A percentile compares a stretch with the other conserved stretches of the same genome.
Conservation (phyloP, 805 yeast species). For the Candida quercuum region DNA sequence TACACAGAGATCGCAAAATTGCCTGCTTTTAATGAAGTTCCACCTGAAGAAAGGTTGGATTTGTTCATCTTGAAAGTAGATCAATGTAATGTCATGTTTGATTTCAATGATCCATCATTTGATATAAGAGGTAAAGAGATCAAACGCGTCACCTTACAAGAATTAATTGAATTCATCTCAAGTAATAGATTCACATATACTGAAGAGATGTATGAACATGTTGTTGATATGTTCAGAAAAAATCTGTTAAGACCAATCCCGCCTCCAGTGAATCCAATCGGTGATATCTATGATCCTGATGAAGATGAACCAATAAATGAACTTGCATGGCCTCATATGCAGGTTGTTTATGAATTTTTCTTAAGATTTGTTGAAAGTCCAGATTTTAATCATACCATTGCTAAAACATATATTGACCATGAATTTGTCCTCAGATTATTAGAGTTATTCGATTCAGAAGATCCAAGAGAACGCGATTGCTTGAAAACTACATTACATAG, state of each 20-base stretch:
- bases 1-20: slow-evolving; percentile 64
- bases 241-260: slow-evolving; percentile 95
- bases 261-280: slow-evolving; percentile 96
- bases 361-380: slow-evolving; percentile 89
- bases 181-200: slow-evolving; percentile 80
- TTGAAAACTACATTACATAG: slow-evolving; percentile 92
- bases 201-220: slow-evolving; percentile 84
- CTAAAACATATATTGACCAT: slow-evolving; percentile 92
- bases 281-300: slow-evolving; percentile 95
- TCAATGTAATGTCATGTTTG: slow-evolving; percentile 92
- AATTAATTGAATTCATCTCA: slow-evolving; percentile 81
- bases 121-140: slow-evolving; percentile 92
- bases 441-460: slow-evolving; percentile 93
- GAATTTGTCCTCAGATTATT: slow-evolving; percentile 74
- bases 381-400: slow-evolving; percentile 88
- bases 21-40: slow-evolving; percentile 85
- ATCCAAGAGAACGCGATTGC: slow-evolving; percentile 93
- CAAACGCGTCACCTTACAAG: slow-evolving; percentile 81
- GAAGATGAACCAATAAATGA: slow-evolving; percentile 98
- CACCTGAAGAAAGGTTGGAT: slow-evolving; percentile 72
- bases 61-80: slow-evolving; percentile 84
- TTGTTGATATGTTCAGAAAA: slow-evolving; percentile 81
- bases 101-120: slow-evolving; percentile 87
- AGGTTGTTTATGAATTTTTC: slow-evolving; percentile 90
- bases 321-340: slow-evolving; percentile 99